Evolutionary conservation across 805 yeast species (phyloP).

Genomic region (Scheffersomyces amazonensis): DNA sequence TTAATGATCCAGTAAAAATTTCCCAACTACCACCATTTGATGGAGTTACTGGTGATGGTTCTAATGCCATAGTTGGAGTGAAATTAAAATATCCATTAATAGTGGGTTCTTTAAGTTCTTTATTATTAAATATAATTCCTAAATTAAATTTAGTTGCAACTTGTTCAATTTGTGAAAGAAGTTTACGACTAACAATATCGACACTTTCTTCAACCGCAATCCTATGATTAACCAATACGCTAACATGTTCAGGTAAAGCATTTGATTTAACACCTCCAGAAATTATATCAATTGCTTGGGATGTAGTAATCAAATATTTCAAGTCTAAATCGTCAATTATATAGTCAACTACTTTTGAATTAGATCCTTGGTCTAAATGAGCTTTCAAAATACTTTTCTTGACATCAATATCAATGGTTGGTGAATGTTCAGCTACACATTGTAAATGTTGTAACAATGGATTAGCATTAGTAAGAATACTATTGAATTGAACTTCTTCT

Average conservation of each 20-base stretch:
- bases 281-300: constrained; percentile 48
- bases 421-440: constrained; percentile 46
- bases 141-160: constrained; percentile 36
- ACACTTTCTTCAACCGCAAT: constrained; percentile 45
- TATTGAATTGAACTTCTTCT: constrained; percentile 35
- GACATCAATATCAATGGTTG: constrained; percentile 26
- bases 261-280: constrained; percentile 49
- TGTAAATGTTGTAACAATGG: constrained; percentile 44
- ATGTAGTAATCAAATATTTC: constrained; percentile 41
- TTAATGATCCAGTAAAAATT: constrained; percentile 32
- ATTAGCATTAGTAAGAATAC: constrained; percentile 38
- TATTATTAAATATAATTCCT: constrained; percentile 30
- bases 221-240: constrained; percentile 42
- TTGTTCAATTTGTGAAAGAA: constrained; percentile 23
- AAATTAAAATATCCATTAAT: constrained; percentile 30
- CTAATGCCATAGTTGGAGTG: constrained; percentile 20
- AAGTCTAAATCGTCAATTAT: constrained; percentile 21
- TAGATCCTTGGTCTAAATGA: constrained; percentile 32
- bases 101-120: constrained; percentile 19
- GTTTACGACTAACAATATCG: constrained; percentile 26
- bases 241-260: constrained; percentile 49
- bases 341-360: constrained; percentile 31
- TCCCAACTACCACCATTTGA: constrained; percentile 30
- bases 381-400: constrained; percentile 38
- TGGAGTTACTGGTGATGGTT: constrained; percentile 41